These are phyloP conservation scores for Mucuna pruriens DNA, from an alignment of 306 rosid species.

Conservation along the genomic window DNA sequence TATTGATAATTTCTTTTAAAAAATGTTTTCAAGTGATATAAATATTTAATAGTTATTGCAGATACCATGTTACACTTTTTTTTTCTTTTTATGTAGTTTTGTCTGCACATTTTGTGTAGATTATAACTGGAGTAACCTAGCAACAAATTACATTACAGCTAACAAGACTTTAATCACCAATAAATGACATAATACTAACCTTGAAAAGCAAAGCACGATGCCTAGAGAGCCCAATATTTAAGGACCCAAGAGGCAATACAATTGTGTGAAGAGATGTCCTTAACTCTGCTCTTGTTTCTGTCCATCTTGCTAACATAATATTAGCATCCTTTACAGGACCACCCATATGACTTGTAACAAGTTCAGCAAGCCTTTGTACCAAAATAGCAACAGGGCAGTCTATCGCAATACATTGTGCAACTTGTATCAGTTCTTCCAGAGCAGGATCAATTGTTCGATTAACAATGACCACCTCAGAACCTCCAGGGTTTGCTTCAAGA, in stretches of 20 bases:
- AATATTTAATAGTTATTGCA: neutral
- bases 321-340: conserved; percentile 97
- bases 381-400: conserved; percentile 81
- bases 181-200: conserved; percentile 55
- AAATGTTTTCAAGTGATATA: neutral
- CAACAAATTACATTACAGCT: conserved; percentile 31
- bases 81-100: neutral
- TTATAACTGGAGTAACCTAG: conserved; percentile 27
- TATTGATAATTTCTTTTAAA: conserved; percentile 2
- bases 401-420: conserved; percentile 86
- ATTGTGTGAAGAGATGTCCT: conserved; percentile 82
- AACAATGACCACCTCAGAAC: conserved; percentile 87
- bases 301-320: conserved; percentile 81
- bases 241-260: conserved; percentile 89
- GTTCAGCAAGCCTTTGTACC: conserved; percentile 95
- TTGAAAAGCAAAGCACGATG: conserved; percentile 98
- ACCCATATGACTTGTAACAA: conserved; percentile 88
- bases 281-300: conserved; percentile 81
- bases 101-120: neutral
- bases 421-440: conserved; percentile 84
- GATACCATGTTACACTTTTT: neutral
- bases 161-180: conserved; percentile 29
- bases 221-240: conserved; percentile 91
- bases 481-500: conserved; percentile 72
- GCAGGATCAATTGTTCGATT: conserved; percentile 76